Evolutionary conservation across 1,284 basidiomycete genomes (phyloP), one percentile per base, ranked within the genome.

Genomic region (Trichosporon ovoides): DNA sequence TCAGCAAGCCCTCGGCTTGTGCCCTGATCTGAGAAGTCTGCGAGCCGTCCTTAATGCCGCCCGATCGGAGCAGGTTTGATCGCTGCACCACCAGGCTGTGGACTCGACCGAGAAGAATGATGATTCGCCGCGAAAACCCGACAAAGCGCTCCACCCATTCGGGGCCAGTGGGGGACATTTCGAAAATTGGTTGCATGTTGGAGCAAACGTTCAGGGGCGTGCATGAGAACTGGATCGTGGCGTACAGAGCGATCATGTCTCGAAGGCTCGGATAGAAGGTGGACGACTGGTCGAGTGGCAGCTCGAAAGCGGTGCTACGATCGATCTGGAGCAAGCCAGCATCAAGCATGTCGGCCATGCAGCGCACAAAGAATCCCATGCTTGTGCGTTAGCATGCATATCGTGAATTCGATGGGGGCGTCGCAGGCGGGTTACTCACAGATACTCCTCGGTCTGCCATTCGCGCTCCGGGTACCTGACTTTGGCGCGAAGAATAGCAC

Each of bases 71-170:
- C 22, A 59, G 38, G 7, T 38, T 36, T 5, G 58, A 54, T 11
- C 58, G 62, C 14, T 55, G 51, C 19, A 52, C 50, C 16, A 66
- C 59, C 34, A 66, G 51, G 43, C 52, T 49, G 38, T 60, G 62
- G 13, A 66, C 62, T 5, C 52, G 50, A 14, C 57, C 60, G 38
- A 64, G 38, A 13, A 57, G 40, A 34, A 50, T 38, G 58, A 66
- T 60, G 33, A 60, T 59, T 6, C 53, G 52, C 14, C 65, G 58
- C 11, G 61, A 58, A 16, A 61, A 52, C 14, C 65, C 65, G 37
- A 64, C 56, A 22, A 66, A 66, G 5, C 56, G 50, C 54, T 66
- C 65, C 20, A 66, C 60, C 65, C 65, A 66, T 31, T 66, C 56
- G 14, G 56, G 40, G 20, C 58, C 60, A 14, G 18, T 18, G 6